These are phyloP conservation scores for Xylaria cubensis DNA, from an alignment of 495 filamentous ascomycete species.

Conservation along the genomic window DNA sequence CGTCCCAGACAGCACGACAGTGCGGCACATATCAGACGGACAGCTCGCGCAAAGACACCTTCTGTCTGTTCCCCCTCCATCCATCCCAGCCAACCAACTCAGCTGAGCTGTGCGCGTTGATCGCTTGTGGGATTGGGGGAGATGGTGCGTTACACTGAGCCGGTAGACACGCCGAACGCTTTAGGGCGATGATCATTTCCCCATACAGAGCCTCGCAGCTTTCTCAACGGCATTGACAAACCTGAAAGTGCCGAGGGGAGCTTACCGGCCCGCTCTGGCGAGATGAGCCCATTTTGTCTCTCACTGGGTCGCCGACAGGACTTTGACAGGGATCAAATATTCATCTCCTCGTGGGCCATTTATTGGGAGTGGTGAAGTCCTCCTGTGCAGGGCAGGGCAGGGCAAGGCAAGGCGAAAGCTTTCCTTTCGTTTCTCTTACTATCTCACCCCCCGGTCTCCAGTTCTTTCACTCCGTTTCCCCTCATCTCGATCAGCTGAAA, in stretches of 20 bases:
- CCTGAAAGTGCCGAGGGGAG: slow-evolving; percentile 29
- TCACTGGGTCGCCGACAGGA: slow-evolving; percentile 19
- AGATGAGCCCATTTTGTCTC: slow-evolving; percentile 28
- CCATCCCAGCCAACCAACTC: not conserved
- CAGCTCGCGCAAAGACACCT: slow-evolving; percentile 22
- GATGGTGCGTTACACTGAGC: slow-evolving; percentile 28
- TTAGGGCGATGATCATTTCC: slow-evolving; percentile 27
- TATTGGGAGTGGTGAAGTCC: not conserved
- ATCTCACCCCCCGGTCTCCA: not conserved
- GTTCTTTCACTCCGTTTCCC: slow-evolving; percentile 7
- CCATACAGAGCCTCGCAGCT: slow-evolving; percentile 15
- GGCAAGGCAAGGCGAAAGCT: slow-evolving; percentile 5
- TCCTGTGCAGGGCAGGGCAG: slow-evolving; percentile 10
- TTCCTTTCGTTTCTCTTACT: not conserved
- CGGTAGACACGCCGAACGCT: slow-evolving; percentile 30
- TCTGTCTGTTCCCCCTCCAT: slow-evolving; percentile 10
- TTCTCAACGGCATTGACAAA: slow-evolving; percentile 27
- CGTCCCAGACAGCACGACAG: slow-evolving; percentile 24
- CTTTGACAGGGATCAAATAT: slow-evolving; percentile 21
- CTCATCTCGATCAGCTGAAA: slow-evolving; percentile 18
- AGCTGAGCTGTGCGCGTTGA: slow-evolving; percentile 28
- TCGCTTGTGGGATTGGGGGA: slow-evolving; percentile 24
- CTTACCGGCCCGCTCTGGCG: slow-evolving; percentile 29
- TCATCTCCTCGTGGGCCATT: slow-evolving; percentile 18
- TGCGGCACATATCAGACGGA: slow-evolving; percentile 25